Evolutionary conservation across 2,329 filamentous ascomycete species (phyloP), one percentile per base, ranked within the genome.

Genomic region (Penicillium sp.): DNA sequence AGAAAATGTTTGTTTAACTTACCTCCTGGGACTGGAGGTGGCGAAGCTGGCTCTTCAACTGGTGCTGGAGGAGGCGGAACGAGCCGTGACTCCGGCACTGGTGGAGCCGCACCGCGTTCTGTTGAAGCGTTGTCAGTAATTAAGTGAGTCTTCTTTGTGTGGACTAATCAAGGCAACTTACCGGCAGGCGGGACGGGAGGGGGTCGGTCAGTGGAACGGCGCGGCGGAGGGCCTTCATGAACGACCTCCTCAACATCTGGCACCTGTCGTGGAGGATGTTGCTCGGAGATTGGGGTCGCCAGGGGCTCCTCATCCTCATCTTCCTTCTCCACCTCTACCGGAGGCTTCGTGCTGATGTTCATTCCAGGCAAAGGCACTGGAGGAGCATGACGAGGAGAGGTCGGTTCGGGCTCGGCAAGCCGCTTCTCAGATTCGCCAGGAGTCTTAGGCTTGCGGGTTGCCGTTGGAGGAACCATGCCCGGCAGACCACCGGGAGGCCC

Each of bases 401-500:
- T 65, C 1, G 71, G 68, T 48, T 79, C 75, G 38, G 71, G 58
- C 35, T 77, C 72, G 49, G 64, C 73, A 51, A 72, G 55, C 63
- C 68, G 61, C 61, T 71, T 74, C 55, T 78, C 76, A 42, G 70
- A 64, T 61, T 79, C 74, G 13, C 63, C 66, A 40, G 77, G 66
- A 33, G 81, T 67, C 69, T 82, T 83, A 40, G 82, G 80, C 70
- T 85, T 86, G 66, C 81, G 81, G 53, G 80, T 57, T 56, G 72
- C 66, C 66, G 71, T 63, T 74, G 78, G 79, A 74, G 78, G 79
- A 61, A 84, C 80, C 79, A 89, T 84, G 33, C 76, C 72, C 16
- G 88, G 85, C 74, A 92, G 85, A 61, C 87, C 87, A 40, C 84
- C 85, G 38, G 88, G 87, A 22, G 85, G 85, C 19, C 91, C 92